Conservation (phyloP, 1,284 basidiomycete genomes). For the Rhodotorula glutinis region DNA sequence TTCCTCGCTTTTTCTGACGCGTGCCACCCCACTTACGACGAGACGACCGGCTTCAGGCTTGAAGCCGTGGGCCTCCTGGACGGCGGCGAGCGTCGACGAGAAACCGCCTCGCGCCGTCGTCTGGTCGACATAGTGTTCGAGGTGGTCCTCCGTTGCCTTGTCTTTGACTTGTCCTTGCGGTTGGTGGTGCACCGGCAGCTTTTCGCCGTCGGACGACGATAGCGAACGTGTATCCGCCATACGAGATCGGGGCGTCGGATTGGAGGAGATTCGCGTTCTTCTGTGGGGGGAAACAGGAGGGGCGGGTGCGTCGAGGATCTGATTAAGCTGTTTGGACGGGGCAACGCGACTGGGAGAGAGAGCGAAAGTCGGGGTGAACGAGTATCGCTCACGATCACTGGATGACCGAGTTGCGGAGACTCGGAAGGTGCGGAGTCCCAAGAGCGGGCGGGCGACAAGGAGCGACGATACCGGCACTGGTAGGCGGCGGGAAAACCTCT, state of each 20-base stretch:
- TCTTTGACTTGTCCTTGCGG: constrained; percentile 16
- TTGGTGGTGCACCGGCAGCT: not conserved
- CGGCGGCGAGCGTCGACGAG: constrained; percentile 19
- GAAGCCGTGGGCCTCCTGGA: constrained; percentile 28
- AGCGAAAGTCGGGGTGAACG: too few species aligned
- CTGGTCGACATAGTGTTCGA: constrained; percentile 25
- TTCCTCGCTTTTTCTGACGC: not conserved
- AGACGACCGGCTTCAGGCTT: constrained; percentile 36
- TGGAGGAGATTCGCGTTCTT: too few species aligned
- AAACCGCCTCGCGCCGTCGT: constrained; percentile 4
- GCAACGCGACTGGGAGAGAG: too few species aligned
- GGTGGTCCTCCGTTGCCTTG: constrained; percentile 13
- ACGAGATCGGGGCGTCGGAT: too few species aligned
- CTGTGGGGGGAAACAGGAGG: too few species aligned
- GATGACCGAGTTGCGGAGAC: not conserved
- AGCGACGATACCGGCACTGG: not conserved
- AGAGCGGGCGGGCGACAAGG: not conserved
- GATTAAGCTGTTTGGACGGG: too few species aligned
- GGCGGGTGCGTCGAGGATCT: too few species aligned
- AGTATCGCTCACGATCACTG: too few species aligned
- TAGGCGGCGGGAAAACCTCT: not conserved
- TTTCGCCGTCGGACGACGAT: constrained; percentile 4
- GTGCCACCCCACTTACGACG: constrained; percentile 8
- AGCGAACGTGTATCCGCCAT: constrained; percentile 7
- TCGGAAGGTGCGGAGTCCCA: not conserved